Evolutionary conservation across 2,329 filamentous ascomycete species (phyloP), one percentile per base, ranked within the genome.

Genomic region (Phaeophleospora eucalypticola): DNA sequence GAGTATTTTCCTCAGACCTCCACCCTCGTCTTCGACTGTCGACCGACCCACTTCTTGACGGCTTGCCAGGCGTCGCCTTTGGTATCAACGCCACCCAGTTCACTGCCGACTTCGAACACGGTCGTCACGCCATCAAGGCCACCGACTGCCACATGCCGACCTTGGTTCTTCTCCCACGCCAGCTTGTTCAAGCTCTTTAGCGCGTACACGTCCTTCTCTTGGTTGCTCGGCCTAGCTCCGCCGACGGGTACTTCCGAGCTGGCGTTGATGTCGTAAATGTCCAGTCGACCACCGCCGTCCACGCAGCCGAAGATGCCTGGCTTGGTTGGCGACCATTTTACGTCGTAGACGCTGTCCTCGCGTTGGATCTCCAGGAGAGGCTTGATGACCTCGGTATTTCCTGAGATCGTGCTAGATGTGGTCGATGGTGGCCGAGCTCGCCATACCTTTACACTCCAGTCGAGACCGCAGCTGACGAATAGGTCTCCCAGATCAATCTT

Each of bases 401-500:
- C 69, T 0, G 67, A 68, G 34, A 70, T 74, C 12, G 74, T 69
- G 12, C 69, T 76, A 19, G 77, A 75, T 0, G 84, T 84, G 14
- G 85, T 84, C 0, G 86, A 85, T 1, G 87, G 87, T 1, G 88
- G 84, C 34, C 89, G 86, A 12, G 95, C 86, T 68, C 93, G 93
- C 93, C 93, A 98, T 14, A 98, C 75, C 71, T 95, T 96, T 58
- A 96, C 89, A 58, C 86, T 94, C 93, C 93, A 98, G 72, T 98
- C 93, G 6, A 98, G 77, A 36, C 87, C 91, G 3, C 88, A 87
- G n/a, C 86, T 90, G 41, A 98, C 80, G 49, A 97, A 88, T 4
- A 98, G 75, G 62, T 98, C 94, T 20, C 91, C 90, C 4, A 98
- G 82, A 68, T 98, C 94, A 42, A 98, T 84, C 2, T 90, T 89